Evolutionary conservation across 2,329 filamentous ascomycete genomes (phyloP).

Genomic region (Beauveria sp.): DNA sequence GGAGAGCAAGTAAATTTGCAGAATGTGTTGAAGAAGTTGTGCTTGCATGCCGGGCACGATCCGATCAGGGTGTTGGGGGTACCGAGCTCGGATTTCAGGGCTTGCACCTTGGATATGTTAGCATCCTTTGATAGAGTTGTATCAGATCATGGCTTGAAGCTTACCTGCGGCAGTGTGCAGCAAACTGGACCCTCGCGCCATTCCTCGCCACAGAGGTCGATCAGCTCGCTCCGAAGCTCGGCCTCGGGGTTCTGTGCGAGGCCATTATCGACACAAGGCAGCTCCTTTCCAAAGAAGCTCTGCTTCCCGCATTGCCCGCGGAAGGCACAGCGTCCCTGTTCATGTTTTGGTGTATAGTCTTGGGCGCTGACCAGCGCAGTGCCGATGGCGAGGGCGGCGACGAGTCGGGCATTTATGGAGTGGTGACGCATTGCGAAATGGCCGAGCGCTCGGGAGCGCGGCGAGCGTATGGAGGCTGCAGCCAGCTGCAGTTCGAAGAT

Average conservation of each 20-base stretch:
- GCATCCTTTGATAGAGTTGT: neutral
- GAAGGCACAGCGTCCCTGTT: constrained; percentile 82
- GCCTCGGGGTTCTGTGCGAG: constrained; percentile 67
- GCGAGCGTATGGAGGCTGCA: neutral
- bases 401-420: constrained; percentile 22
- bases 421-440: constrained; percentile 25
- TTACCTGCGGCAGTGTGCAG: constrained; percentile 71
- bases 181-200: constrained; percentile 82
- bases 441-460: constrained; percentile 2
- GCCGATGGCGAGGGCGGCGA: constrained; percentile 24
- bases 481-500: neutral
- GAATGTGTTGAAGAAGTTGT: constrained; percentile 97
- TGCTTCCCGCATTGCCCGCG: constrained; percentile 87
- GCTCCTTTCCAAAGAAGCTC: constrained; percentile 78
- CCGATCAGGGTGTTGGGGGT: constrained; percentile 84
- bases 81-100: constrained; percentile 75
- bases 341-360: constrained; percentile 56
- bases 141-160: constrained; percentile 9
- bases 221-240: constrained; percentile 66
- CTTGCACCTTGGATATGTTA: constrained; percentile 51
- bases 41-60: constrained; percentile 91
- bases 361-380: constrained; percentile 21
- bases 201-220: constrained; percentile 77
- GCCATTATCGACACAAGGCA: constrained; percentile 90
- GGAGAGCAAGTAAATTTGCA: constrained; percentile 98